These are phyloP conservation scores for Akanthomyces dipterigenus DNA, from an alignment of 2,329 filamentous ascomycete species.

Conservation along the genomic window DNA sequence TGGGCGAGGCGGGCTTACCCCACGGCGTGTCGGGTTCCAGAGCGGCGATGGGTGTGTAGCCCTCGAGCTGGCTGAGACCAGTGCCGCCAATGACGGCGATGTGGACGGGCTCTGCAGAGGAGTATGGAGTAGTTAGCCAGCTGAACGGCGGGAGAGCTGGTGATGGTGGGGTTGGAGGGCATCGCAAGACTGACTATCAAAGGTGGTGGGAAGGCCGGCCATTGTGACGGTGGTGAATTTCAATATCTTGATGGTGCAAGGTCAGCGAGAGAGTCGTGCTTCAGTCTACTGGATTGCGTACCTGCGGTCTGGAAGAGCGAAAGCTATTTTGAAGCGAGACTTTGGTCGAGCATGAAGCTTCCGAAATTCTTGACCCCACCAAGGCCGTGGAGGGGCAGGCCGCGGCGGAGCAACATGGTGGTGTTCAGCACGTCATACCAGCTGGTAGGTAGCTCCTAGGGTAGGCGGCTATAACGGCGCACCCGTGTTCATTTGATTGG, in stretches of 20 bases:
- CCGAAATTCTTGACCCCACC: slow-evolving; percentile 12
- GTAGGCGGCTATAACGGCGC: neutral
- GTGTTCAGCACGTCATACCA: slow-evolving; percentile 3
- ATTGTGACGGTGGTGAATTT: slow-evolving; percentile 26
- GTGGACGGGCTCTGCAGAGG: slow-evolving; percentile 54
- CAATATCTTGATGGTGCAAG: neutral
- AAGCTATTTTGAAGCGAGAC: neutral
- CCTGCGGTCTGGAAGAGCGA: neutral
- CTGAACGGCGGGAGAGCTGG: neutral
- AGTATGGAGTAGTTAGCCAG: slow-evolving; percentile 8
- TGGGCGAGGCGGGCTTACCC: slow-evolving; percentile 69
- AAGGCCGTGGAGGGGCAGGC: slow-evolving; percentile 8
- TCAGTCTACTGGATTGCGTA: neutral
- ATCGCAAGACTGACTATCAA: slow-evolving; percentile 45
- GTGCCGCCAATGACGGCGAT: slow-evolving; percentile 93
- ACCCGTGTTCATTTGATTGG: slow-evolving; percentile 3
- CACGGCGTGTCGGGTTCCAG: slow-evolving; percentile 78
- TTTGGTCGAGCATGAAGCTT: neutral
- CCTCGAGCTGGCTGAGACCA: slow-evolving; percentile 78
- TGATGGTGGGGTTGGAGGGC: neutral
- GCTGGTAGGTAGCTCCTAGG: neutral
- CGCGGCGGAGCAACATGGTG: neutral
- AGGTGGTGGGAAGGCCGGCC: slow-evolving; percentile 49
- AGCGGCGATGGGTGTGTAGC: slow-evolving; percentile 76
- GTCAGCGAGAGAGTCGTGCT: neutral